These are phyloP conservation scores for Dictyophora rubrovolvata DNA, from an alignment of 768 basidiomycete genomes.

Conservation along the genomic window DNA sequence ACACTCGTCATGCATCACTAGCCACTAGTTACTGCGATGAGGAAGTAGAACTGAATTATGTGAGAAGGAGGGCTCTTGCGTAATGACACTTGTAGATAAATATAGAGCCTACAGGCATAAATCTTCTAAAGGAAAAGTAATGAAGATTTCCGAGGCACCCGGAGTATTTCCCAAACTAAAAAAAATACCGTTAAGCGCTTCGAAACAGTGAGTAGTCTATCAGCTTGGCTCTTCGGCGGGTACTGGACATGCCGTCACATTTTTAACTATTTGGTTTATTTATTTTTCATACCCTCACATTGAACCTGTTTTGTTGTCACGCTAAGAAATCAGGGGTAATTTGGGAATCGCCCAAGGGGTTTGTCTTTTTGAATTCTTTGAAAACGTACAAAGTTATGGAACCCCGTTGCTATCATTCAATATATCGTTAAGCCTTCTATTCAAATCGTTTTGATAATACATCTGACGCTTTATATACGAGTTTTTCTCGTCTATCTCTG, in stretches of 20 bases:
- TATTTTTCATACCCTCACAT: background rate
- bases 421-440: background rate
- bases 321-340: background rate
- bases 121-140: background rate
- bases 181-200: background rate
- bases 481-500: background rate
- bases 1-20: no score
- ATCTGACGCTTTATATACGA: background rate
- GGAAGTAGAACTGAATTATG: no score
- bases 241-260: background rate
- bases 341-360: background rate
- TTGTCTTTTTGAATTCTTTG: background rate
- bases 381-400: background rate
- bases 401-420: slow-evolving; percentile 2
- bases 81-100: no score
- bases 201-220: background rate
- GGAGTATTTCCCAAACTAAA: background rate
- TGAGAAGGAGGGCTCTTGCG: no score
- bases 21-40: no score
- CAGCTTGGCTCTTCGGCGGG: background rate
- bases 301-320: background rate
- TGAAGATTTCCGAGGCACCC: background rate
- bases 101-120: no score
- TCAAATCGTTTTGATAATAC: background rate
- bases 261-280: background rate